phyloP scores from a whole-genome alignment of 371 early-diverging fungal genomes.

The Funneliformis caledonium region DNA sequence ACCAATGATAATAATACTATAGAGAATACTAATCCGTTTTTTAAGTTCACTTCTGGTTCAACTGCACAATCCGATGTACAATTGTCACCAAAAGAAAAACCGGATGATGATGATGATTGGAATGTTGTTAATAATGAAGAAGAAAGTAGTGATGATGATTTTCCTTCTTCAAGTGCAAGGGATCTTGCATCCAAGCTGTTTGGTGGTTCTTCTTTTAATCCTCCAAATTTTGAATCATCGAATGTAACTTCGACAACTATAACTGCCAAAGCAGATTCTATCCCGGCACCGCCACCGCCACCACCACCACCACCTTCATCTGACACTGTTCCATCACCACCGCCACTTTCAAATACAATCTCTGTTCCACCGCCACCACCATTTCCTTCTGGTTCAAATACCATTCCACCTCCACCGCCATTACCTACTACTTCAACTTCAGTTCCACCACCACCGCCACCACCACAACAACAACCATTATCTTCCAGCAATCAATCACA shows the following conservation, averaged over 20 bases:
- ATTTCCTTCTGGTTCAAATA: background rate
- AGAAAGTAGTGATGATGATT: conserved; percentile 28
- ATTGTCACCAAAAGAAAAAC: conserved; percentile 39
- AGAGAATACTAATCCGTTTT: conserved; percentile 44
- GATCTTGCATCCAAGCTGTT: conserved; percentile 31
- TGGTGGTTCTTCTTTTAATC: background rate
- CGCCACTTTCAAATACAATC: background rate
- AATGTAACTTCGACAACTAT: background rate
- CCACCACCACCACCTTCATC: conserved; percentile 11
- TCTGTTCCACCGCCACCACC: background rate
- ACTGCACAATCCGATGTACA: conserved; percentile 21
- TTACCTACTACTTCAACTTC: conserved; percentile 15
- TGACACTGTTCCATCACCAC: background rate
- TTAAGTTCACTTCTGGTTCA: conserved; percentile 13
- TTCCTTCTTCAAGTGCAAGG: conserved; percentile 5
- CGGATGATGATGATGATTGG: conserved; percentile 48
- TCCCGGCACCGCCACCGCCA: conserved; percentile 36
- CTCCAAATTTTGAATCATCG: background rate
- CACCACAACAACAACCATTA: conserved; percentile 6
- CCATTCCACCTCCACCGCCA: background rate
- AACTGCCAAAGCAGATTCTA: conserved; percentile 16
- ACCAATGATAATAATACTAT: conserved; percentile 42
- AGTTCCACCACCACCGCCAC: conserved; percentile 28
- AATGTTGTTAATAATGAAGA: conserved; percentile 49
- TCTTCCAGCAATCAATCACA: conserved; percentile 16